Conservation (phyloP, 345 rosid species). For the Lagerstroemia speciosa region DNA sequence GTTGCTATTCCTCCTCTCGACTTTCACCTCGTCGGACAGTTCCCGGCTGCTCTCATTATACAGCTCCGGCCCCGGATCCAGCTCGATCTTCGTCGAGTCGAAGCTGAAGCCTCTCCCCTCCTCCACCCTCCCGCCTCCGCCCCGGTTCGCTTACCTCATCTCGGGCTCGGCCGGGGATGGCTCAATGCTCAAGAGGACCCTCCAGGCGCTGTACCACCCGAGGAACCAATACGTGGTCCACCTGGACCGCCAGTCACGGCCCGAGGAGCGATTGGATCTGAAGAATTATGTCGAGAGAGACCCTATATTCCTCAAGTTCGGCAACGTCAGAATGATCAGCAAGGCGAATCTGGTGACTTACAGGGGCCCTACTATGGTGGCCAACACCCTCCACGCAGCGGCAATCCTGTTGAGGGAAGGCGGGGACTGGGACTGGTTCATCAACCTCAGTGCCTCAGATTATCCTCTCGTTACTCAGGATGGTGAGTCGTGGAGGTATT, state of each 20-base stretch:
- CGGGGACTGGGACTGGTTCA: conserved; percentile 96
- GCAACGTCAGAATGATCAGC: conserved; percentile 68
- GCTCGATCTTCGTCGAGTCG: conserved; percentile 64
- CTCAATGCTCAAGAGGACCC: conserved; percentile 53
- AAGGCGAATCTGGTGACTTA: conserved; percentile 93
- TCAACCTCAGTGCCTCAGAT: conserved; percentile 94
- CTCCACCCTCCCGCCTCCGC: conserved; percentile 58
- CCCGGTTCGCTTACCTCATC: conserved; percentile 76
- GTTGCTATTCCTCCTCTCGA: conserved; percentile 46
- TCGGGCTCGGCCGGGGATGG: conserved; percentile 81
- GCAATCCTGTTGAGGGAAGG: conserved; percentile 80
- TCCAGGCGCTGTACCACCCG: conserved; percentile 86
- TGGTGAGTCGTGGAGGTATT: conserved; percentile 32
- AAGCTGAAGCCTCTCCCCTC: conserved; percentile 48
- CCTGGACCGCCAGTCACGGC: conserved; percentile 57
- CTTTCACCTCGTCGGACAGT: conserved; percentile 45
- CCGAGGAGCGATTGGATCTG: conserved; percentile 73
- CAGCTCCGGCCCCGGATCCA: conserved; percentile 30
- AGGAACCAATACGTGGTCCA: conserved; percentile 70
- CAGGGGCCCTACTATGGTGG: conserved; percentile 96
- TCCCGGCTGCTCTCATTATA: conserved; percentile 45
- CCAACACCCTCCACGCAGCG: conserved; percentile 93
- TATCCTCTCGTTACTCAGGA: conserved; percentile 95
- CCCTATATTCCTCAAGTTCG: conserved; percentile 35
- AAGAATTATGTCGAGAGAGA: conserved; percentile 37